Base-by-base conservation (phyloP, 768 basidiomycete genomes). In the Agrocybe chaxingu region DNA sequence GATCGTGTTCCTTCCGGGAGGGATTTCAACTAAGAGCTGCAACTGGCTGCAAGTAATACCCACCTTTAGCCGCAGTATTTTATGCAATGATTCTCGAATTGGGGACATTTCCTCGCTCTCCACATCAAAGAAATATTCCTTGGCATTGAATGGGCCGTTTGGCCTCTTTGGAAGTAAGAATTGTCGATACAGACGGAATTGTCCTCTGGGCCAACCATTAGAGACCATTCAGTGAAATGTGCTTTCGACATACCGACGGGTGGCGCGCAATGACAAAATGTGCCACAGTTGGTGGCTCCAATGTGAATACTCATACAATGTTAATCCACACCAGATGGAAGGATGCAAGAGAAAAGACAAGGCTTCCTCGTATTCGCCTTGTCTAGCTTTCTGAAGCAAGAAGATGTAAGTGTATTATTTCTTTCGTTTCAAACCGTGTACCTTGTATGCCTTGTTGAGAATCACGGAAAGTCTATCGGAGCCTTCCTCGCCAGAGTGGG, bases 251-350 rank as follows among this genome's bases (percentile, higher is more conserved):
- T 62, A 88, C 90, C 84, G 78, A 47, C 91, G 81, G 51, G 79
- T 81, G 9, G 84, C 79, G 18, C 86, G 78, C 52, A 90, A 65
- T 9, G 75, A 77, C 24, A 93, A 70, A 47, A 89, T 78, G 61
- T 89, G 81, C 92, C 90, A 93, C 40, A 92, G 76, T 61, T 85
- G 79, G 42, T 75, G 71, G 13, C 86, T 82, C 91, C 92, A 93
- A 32, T 74, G 67, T n/a, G 71, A 68, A 63, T 88, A 88, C 62
- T 87, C 84, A 34, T 76, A 69, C 13, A 88, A 63, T 9, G 75
- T 75, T 42, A 93, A 67, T 5, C 84, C 81, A 1, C 74, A 69
- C 90, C 91, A 93, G 11, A 84, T 79, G 30, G 76, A 70, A 1
- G 87, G 83, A 50, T 87, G 81, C 8, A 92, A 69, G 9, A 93